Percentiles rank a stretch among this genome's conserved stretches.
These are phyloP conservation scores for Mariannaea sp. DNA, from an alignment of 2,329 filamentous ascomycete species.

Conservation along the genomic window DNA sequence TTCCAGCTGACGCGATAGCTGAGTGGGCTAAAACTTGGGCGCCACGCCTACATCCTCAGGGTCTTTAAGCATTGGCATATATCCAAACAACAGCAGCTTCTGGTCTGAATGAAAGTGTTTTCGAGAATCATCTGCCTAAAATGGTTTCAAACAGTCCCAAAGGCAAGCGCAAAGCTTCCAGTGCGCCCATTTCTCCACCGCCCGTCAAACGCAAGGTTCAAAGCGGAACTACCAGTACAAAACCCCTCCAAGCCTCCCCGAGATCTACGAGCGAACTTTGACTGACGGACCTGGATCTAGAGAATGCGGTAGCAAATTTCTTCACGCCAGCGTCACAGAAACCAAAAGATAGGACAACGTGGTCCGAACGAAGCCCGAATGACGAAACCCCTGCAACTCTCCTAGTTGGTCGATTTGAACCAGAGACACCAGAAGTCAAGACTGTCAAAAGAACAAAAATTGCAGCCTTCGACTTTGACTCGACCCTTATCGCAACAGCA, in stretches of 20 bases:
- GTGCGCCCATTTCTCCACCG: constrained; percentile 57
- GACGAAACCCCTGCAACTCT: constrained; percentile 61
- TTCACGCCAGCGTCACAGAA: constrained; percentile 89
- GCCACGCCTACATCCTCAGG: not conserved
- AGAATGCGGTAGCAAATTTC: constrained; percentile 76
- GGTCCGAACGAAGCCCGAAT: constrained; percentile 66
- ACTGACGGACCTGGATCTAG: constrained; percentile 46
- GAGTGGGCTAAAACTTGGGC: constrained; percentile 19
- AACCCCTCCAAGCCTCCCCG: not conserved
- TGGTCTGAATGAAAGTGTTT: constrained; percentile 22
- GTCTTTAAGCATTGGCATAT: constrained; percentile 5
- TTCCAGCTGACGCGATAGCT: constrained; percentile 17
- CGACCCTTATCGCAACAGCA: constrained; percentile 78
- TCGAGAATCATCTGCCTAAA: constrained; percentile 2
- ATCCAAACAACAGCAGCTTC: not conserved
- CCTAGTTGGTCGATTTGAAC: constrained; percentile 74
- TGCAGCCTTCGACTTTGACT: constrained; percentile 80
- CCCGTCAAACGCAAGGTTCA: constrained; percentile 58
- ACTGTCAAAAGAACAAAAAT: constrained; percentile 57
- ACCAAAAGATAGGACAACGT: constrained; percentile 73
- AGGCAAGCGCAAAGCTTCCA: constrained; percentile 45
- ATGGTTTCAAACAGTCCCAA: constrained; percentile 37
- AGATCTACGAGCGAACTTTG: not conserved
- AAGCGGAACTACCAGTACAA: constrained; percentile 56
- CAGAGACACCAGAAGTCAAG: constrained; percentile 46